Evolutionary conservation across 2,329 filamentous ascomycete species (phyloP).

Genomic region (Stagonosporopsis cucurbitacearum): DNA sequence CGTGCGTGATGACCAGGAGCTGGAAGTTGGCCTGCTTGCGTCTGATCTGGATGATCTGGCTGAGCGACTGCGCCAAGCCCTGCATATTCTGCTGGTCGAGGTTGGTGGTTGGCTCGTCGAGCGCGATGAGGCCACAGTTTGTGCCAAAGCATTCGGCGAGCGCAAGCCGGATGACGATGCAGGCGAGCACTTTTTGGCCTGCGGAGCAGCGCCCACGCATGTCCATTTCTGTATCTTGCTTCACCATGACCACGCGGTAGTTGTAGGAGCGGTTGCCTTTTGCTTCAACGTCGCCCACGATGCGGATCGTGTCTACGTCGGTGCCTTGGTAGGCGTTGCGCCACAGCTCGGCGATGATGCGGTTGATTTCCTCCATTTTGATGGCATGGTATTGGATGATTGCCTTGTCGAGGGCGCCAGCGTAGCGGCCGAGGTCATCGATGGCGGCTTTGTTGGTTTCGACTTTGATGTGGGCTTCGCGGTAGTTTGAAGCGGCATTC

Average conservation of each 20-base stretch:
- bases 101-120: conserved; percentile 98
- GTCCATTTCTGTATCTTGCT: conserved; percentile 97
- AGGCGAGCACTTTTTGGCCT: conserved; percentile 94
- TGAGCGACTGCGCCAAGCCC: conserved; percentile 81
- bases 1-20: conserved; percentile 97
- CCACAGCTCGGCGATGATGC: conserved; percentile 96
- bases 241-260: conserved; percentile 96
- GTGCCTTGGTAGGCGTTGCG: conserved; percentile 95
- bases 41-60: conserved; percentile 84
- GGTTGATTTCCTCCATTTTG: conserved; percentile 99
- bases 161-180: conserved; percentile 95
- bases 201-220: conserved; percentile 98
- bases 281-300: conserved; percentile 86
- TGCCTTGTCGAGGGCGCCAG: conserved; percentile 85
- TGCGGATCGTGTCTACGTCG: conserved; percentile 95
- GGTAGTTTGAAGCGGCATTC: conserved; percentile 79
- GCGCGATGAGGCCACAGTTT: conserved; percentile 93
- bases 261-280: conserved; percentile 86
- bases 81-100: conserved; percentile 94
- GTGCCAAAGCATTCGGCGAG: conserved; percentile 95
- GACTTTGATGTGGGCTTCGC: conserved; percentile 86
- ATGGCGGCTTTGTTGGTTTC: conserved; percentile 92
- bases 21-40: conserved; percentile 93
- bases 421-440: conserved; percentile 85
- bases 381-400: conserved; percentile 96